A percentile compares a stretch with the other conserved stretches of the same genome.
phyloP scores from a whole-genome alignment of 345 rosid genomes.

The Gossypium sturtianum region DNA sequence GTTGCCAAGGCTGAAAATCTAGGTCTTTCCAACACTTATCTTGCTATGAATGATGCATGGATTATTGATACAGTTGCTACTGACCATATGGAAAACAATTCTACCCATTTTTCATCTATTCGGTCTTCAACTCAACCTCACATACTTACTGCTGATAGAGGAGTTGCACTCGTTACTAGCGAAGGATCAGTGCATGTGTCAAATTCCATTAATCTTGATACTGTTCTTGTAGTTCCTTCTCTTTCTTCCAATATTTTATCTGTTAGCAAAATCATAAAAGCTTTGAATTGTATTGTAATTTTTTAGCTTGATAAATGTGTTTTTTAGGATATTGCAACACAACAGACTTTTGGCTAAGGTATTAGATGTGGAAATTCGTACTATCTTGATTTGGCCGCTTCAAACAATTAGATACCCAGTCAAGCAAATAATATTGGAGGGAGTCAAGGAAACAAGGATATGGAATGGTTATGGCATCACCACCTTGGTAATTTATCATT shows the following conservation, averaged over 20 bases:
- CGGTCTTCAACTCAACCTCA: background rate
- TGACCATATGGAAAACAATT: background rate
- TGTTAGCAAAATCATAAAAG: background rate
- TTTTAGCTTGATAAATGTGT: background rate
- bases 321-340: background rate
- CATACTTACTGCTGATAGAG: background rate
- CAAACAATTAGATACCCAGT: background rate
- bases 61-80: constrained; percentile 8
- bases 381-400: background rate
- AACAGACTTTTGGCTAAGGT: background rate
- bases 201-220: background rate
- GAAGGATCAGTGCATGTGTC: background rate
- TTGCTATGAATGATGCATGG: background rate
- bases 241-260: background rate
- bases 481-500: background rate
- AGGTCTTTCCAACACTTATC: background rate
- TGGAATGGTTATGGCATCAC: background rate
- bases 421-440: background rate
- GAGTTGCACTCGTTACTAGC: background rate
- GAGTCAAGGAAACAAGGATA: background rate
- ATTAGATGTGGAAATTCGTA: background rate
- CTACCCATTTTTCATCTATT: too few relatives aligned
- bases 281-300: background rate
- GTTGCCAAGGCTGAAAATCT: background rate
- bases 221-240: background rate